These are phyloP conservation scores for Myxozyma neglecta DNA, from an alignment of 805 yeast genomes.

Conservation along the genomic window DNA sequence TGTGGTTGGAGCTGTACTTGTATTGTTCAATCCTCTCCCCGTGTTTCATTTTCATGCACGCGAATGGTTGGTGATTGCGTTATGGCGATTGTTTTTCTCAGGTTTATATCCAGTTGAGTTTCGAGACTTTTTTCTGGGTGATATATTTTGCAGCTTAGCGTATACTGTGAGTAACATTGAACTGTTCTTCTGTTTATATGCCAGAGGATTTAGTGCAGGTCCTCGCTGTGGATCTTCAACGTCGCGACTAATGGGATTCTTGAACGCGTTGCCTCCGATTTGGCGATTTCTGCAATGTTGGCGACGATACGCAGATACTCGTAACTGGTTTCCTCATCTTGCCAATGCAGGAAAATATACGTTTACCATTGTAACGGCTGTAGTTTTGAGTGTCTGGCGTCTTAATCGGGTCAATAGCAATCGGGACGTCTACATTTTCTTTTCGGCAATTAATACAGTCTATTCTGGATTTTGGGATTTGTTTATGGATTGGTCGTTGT, in stretches of 20 bases:
- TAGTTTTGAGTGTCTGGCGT: constrained; percentile 74
- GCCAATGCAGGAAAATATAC: constrained; percentile 82
- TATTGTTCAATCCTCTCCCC: constrained; percentile 63
- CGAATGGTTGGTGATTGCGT: constrained; percentile 70
- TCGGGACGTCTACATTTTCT: constrained; percentile 63
- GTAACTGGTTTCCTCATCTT: constrained; percentile 94
- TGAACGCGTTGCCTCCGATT: constrained; percentile 78
- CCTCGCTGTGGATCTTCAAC: constrained; percentile 70
- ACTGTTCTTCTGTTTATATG: constrained; percentile 80
- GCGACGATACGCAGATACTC: constrained; percentile 88
- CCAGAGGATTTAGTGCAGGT: constrained; percentile 57
- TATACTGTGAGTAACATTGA: constrained; percentile 84
- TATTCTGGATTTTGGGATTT: constrained; percentile 82
- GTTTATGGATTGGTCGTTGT: constrained; percentile 92
- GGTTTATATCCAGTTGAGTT: constrained; percentile 95
- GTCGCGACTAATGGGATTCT: constrained; percentile 78
- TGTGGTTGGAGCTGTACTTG: constrained; percentile 51
- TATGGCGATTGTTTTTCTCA: constrained; percentile 71
- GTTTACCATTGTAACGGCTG: constrained; percentile 65
- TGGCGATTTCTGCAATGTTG: constrained; percentile 91
- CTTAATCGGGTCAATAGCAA: constrained; percentile 49
- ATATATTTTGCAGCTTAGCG: constrained; percentile 82
- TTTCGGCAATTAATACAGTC: constrained; percentile 73
- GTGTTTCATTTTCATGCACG: constrained; percentile 62
- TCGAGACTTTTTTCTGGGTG: constrained; percentile 90